phyloP scores from a whole-genome alignment of 2,329 filamentous ascomycete species.

The Aurifilum marmelostoma region DNA sequence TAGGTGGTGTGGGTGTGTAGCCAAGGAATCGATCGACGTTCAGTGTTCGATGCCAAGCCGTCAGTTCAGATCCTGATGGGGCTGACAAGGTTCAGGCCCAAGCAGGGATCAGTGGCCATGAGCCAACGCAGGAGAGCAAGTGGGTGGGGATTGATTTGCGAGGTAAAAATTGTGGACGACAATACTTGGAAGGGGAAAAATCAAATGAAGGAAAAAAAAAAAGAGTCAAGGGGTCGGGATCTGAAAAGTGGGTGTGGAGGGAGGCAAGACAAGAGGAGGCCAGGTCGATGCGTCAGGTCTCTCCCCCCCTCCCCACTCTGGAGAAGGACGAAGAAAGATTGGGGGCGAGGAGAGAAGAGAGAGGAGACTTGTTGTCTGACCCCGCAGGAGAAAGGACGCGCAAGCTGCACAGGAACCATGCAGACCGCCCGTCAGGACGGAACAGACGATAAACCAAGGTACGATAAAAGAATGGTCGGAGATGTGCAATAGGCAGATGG shows the following conservation, averaged over 20 bases:
- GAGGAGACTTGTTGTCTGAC: background rate
- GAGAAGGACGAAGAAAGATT: background rate
- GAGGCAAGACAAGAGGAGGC: background rate
- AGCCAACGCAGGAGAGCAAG: background rate
- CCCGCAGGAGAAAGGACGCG: constrained; percentile 3
- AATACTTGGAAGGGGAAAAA: background rate
- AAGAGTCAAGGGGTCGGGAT: background rate
- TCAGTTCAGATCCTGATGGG: constrained; percentile 18
- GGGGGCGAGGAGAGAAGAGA: background rate
- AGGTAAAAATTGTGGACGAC: constrained; percentile 4
- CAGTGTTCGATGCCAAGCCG: constrained; percentile 7
- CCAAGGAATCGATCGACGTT: background rate
- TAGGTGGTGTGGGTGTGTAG: background rate
- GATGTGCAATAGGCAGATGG: background rate
- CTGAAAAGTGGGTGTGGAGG: background rate
- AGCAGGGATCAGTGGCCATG: background rate
- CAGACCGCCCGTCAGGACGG: background rate
- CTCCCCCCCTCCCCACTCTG: background rate
- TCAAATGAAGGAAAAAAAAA: background rate
- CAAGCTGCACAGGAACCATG: constrained; percentile 1
- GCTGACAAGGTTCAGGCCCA: background rate
- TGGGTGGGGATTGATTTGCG: background rate
- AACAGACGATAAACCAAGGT: background rate
- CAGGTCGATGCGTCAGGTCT: background rate
- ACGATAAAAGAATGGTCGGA: background rate